These are phyloP conservation scores for Condylostoma magnum DNA, from an alignment of 169 alveolate species.

Conservation along the genomic window DNA sequence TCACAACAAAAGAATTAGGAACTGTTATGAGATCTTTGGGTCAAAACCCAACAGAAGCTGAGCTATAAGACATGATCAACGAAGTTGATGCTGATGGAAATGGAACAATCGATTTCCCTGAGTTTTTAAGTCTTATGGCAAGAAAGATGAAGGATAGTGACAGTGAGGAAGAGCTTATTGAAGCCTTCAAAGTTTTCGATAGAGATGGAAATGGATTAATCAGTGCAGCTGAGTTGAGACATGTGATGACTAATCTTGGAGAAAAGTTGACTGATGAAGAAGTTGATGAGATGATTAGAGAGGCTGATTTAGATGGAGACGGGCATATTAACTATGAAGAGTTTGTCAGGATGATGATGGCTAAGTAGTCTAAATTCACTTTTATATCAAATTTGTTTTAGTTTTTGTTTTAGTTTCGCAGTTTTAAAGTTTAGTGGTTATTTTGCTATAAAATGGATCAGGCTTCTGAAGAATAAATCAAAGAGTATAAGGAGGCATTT, in stretches of 20 bases:
- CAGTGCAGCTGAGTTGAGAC: constrained; percentile 98
- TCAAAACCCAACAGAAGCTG: constrained; percentile 98
- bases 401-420: too few species aligned
- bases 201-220: constrained; percentile 97
- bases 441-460: too few species aligned
- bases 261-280: constrained; percentile 98
- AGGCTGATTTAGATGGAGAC: constrained; percentile 99
- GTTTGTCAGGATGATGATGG: constrained; percentile 97
- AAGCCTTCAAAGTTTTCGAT: constrained; percentile 98
- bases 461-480: constrained; percentile 74
- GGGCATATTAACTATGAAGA: constrained; percentile 98
- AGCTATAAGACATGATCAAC: constrained; percentile 80
- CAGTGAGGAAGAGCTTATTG: constrained; percentile 98
- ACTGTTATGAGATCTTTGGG: constrained; percentile 91
- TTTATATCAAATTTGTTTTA: too few species aligned
- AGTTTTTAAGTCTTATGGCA: constrained; percentile 98
- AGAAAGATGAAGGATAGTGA: constrained; percentile 99
- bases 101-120: constrained; percentile 98
- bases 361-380: too few species aligned
- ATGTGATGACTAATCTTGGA: constrained; percentile 98
- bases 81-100: constrained; percentile 83
- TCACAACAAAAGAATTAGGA: constrained; percentile 86
- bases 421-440: too few species aligned
- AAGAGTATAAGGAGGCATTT: constrained; percentile 84
- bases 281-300: constrained; percentile 99